Percentiles rank a stretch among this genome's conserved stretches.
These are phyloP conservation scores for Parachaetomium inaequale DNA, from an alignment of 495 filamentous ascomycete species.

Conservation along the genomic window DNA sequence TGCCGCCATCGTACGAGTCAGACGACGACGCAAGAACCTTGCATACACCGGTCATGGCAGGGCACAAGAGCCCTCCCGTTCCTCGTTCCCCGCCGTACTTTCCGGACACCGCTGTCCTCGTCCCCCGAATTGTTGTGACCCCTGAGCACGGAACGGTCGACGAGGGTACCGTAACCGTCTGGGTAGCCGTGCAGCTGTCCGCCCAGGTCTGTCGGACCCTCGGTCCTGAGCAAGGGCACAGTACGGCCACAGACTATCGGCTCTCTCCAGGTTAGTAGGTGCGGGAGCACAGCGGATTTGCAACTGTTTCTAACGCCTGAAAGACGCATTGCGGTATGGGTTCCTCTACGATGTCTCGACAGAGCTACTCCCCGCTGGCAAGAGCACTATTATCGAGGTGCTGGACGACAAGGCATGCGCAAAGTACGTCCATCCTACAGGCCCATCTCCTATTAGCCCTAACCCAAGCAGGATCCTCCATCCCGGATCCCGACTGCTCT, in stretches of 20 bases:
- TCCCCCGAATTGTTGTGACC: conserved; percentile 42
- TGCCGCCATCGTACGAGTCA: conserved; percentile 12
- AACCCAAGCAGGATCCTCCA: conserved; percentile 24
- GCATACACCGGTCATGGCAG: not conserved
- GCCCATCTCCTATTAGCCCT: not conserved
- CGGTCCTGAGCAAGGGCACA: not conserved
- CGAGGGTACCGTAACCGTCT: conserved; percentile 34
- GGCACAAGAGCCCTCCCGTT: conserved; percentile 1
- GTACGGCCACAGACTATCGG: not conserved
- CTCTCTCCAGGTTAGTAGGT: conserved; percentile 15
- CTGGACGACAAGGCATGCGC: conserved; percentile 30
- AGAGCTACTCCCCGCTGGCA: conserved; percentile 33
- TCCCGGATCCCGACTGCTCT: conserved; percentile 37
- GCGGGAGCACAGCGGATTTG: not conserved
- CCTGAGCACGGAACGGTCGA: conserved; percentile 52
- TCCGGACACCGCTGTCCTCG: conserved; percentile 35
- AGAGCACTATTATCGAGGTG: conserved; percentile 37
- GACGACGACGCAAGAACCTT: conserved; percentile 5
- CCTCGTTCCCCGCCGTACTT: not conserved
- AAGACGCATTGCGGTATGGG: conserved; percentile 36
- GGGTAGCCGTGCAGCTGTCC: conserved; percentile 48
- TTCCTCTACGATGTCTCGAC: conserved; percentile 42
- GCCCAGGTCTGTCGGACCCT: conserved; percentile 32
- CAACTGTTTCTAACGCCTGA: not conserved
- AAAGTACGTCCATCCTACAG: conserved; percentile 23